Base-by-base conservation (phyloP, 768 basidiomycete species). In the Rhodotorula paludigena region DNA sequence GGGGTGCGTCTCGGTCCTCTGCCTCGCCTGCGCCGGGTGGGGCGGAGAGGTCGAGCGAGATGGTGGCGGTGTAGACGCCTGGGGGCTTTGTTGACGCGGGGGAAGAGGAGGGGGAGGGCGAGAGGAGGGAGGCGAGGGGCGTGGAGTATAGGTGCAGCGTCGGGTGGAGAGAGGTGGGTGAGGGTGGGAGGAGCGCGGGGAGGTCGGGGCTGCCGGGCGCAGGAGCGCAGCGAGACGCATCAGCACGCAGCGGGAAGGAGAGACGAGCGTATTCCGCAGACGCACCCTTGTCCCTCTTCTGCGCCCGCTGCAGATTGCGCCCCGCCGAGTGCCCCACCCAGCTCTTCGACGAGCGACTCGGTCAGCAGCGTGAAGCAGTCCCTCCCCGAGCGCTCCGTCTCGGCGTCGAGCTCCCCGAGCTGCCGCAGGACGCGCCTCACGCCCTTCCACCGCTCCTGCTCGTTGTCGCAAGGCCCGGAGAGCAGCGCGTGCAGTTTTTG, bases 401-500 rank as follows among this genome's bases (percentile, higher is more conserved):
- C 53, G 28, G 60, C 57, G 54, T 71, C 69, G 39, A 66, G 60
- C 16, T 42, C n/a, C 12, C 57, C 41, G 4, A 71, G 57, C 54
- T 66, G 20, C 25, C 21, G 44, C 18, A 62, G 53, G 2, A 62
- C 14, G 3, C 20, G 21, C 12, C 65, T 6, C 6, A 47, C 44
- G 47, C 32, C 5, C 28, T 35, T 14, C 54, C 51, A 57, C 32
- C 38, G 28, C 35, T 23, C 42, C 18, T 44, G 33, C 55, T 39
- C 36, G 23, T 30, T 14, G 53, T 55, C 38, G 15, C 20, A 14
- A 14, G 47, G 25, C 6, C 3, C 49, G 30, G 35, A 42, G 39
- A 66, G 48, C 16, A 55, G 38, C 8, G 48, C n/a, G 20, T 39
- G n/a, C 15, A 71, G 60, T 15, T 28, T 28, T 2, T 54, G 57